Evolutionary conservation across 768 basidiomycete species (phyloP), one percentile per base, ranked within the genome.

Genomic region (Pisolithus orientalis): DNA sequence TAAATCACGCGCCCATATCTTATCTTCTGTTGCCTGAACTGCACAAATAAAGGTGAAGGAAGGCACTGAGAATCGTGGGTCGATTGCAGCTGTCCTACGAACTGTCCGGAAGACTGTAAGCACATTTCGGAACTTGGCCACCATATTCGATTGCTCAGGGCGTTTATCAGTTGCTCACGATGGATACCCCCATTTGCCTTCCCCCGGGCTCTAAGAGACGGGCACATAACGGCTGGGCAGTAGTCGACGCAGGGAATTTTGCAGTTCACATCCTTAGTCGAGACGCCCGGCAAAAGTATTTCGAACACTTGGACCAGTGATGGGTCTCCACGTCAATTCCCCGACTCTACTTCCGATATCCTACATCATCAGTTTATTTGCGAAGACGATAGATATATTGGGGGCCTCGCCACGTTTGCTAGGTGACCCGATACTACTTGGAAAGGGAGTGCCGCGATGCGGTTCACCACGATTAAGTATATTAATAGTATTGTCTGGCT

Each of bases 241-340:
- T 92, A 82, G 71, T 93, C 44, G 90, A 93, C 63, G 86, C 80
- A 6, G 89, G 89, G 29, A 76, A 81, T 44, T 87, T 90, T 73
- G 90, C 83, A 1, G 81, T 92, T 21, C 90, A 93, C 62, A 73
- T 93, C 44, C 58, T 91, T 53, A 86, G 84, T 68, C 77, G 68
- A 52, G 75, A 78, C 27, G 84, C 85, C 25, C 73, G 80, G 55
- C 79, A 84, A 57, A 82, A 80, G 65, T 91, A 84, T 71, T 90
- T 91, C 62, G 53, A 62, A 9, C 55, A 60, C 27, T 62, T 57
- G 38, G 56, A 59, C 11, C 57, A 56, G 9, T 72, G 71, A 72
- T 72, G 46, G 46, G 52, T 13, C 13, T 34, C 11, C 34, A 10
- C 8, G 31, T 21, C 21, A 21, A 32, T 10, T 32, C 3, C 34